Evolutionary conservation across 2,329 filamentous ascomycete genomes (phyloP).

Genomic region (Dactylellina sp.): DNA sequence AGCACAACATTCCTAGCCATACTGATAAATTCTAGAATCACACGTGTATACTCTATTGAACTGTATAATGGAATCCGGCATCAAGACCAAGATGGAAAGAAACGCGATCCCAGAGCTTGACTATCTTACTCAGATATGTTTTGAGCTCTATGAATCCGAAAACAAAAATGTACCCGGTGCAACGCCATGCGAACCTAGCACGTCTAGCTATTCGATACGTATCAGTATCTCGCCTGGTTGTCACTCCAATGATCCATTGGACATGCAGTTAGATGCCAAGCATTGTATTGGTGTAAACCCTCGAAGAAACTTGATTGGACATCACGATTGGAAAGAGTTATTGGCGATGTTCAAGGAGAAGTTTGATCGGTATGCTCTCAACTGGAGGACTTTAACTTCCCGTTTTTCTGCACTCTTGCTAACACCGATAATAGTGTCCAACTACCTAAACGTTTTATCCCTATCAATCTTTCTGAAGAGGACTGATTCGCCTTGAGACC

Average conservation of each 20-base stretch:
- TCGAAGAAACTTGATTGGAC: slow-evolving; percentile 86
- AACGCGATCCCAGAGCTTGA: slow-evolving; percentile 96
- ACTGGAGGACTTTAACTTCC: slow-evolving; percentile 8
- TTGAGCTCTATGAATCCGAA: slow-evolving; percentile 96
- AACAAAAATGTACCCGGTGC: slow-evolving; percentile 68
- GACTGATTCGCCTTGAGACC: slow-evolving; percentile 21
- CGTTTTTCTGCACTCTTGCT: not conserved
- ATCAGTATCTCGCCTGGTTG: slow-evolving; percentile 96
- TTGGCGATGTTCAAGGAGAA: slow-evolving; percentile 94
- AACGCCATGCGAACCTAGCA: slow-evolving; percentile 72
- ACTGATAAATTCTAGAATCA: slow-evolving; percentile 71
- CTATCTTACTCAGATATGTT: slow-evolving; percentile 96
- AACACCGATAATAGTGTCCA: slow-evolving; percentile 68
- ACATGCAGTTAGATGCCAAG: slow-evolving; percentile 94
- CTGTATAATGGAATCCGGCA: slow-evolving; percentile 95
- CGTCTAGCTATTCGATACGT: slow-evolving; percentile 93
- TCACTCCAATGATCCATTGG: slow-evolving; percentile 94
- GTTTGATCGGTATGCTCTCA: slow-evolving; percentile 91
- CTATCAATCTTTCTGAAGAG: slow-evolving; percentile 69
- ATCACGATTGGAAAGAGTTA: slow-evolving; percentile 96
- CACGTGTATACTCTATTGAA: slow-evolving; percentile 98
- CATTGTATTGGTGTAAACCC: slow-evolving; percentile 96
- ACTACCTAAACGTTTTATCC: slow-evolving; percentile 74
- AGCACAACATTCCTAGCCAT: not conserved
- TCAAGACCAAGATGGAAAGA: slow-evolving; percentile 95